phyloP scores from a whole-genome alignment of 352 stramenopile genomes.

The Elongisporangium prolatum region DNA sequence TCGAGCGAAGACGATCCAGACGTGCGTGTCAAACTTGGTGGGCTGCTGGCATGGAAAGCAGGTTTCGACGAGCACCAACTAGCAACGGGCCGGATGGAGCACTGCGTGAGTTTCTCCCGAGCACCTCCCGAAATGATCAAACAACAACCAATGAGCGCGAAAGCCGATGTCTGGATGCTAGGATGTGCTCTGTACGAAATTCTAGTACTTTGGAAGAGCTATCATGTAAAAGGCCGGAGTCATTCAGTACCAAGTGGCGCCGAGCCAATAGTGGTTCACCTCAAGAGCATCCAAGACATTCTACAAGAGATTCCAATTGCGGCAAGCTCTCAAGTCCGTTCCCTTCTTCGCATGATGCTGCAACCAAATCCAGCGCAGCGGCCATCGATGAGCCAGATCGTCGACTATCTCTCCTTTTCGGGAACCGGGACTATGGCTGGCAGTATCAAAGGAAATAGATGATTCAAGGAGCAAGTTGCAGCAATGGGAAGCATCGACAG shows the following conservation, averaged over 20 bases:
- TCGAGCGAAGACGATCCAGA: neutral
- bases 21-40: slow-evolving; percentile 29
- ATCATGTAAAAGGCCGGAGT: slow-evolving; percentile 19
- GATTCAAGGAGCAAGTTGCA: neutral
- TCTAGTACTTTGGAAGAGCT: slow-evolving; percentile 45
- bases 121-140: slow-evolving; percentile 38
- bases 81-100: slow-evolving; percentile 20
- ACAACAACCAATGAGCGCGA: slow-evolving; percentile 23
- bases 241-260: slow-evolving; percentile 1
- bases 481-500: slow-evolving; percentile 1
- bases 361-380: slow-evolving; percentile 51
- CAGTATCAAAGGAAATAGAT: slow-evolving; percentile 1
- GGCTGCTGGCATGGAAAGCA: slow-evolving; percentile 36
- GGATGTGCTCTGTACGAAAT: slow-evolving; percentile 50
- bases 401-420: slow-evolving; percentile 49
- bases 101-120: slow-evolving; percentile 32
- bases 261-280: slow-evolving; percentile 24
- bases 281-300: slow-evolving; percentile 36
- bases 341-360: slow-evolving; percentile 58
- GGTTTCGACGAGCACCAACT: slow-evolving; percentile 30
- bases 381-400: slow-evolving; percentile 52
- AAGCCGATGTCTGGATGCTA: slow-evolving; percentile 65
- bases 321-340: slow-evolving; percentile 35
- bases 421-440: slow-evolving; percentile 1
- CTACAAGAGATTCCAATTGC: slow-evolving; percentile 41